These are phyloP conservation scores for Vachellia pachyceras DNA, from an alignment of 306 rosid species.

Conservation along the genomic window DNA sequence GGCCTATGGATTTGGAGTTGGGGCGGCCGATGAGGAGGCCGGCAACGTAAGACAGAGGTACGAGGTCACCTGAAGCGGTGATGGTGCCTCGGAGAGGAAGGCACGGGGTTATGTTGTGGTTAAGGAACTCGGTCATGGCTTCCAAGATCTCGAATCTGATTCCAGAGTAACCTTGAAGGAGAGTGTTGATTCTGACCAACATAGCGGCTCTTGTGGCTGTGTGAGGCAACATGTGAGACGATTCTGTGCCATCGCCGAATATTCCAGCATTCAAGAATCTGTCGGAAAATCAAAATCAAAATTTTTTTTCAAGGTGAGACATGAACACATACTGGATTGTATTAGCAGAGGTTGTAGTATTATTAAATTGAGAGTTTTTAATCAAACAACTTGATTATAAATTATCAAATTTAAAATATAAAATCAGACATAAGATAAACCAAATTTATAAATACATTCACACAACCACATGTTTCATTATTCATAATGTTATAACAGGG, in stretches of 20 bases:
- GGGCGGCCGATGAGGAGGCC: constrained; percentile 80
- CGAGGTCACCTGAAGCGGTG: constrained; percentile 82
- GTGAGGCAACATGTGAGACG: constrained; percentile 67
- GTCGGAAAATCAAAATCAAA: not conserved
- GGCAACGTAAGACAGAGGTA: constrained; percentile 85
- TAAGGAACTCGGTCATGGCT: constrained; percentile 75
- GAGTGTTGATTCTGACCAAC: constrained; percentile 91
- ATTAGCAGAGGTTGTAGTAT: no score
- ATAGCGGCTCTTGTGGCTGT: constrained; percentile 86
- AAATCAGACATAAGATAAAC: no score
- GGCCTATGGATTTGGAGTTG: constrained; percentile 80
- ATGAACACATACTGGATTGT: no score
- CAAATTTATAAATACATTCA: no score
- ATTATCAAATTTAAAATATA: no score
- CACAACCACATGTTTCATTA: no score
- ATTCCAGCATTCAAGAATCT: constrained; percentile 95
- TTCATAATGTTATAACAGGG: not conserved
- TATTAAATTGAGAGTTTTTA: no score
- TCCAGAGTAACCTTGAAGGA: constrained; percentile 91
- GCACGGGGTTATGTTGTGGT: constrained; percentile 77
- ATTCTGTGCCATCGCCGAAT: constrained; percentile 69
- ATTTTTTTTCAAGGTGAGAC: no score
- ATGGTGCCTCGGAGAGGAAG: constrained; percentile 88
- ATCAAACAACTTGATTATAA: no score
- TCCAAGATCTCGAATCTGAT: constrained; percentile 85